Conservation (phyloP, 805 yeast genomes). For the Ogataea methanolica region DNA sequence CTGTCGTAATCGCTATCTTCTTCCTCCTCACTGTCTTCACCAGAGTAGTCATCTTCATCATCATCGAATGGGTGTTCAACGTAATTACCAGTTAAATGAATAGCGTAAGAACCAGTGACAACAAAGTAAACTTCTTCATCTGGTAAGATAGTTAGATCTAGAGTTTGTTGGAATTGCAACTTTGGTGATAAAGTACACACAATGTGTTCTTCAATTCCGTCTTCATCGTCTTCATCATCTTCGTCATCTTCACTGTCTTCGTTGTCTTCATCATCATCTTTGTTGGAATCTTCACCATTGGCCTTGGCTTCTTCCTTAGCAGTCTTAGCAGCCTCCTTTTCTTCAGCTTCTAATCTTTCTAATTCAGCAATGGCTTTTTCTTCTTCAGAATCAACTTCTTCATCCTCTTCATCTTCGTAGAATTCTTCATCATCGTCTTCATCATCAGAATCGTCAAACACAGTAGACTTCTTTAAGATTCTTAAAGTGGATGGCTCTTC, state of each 20-base stretch:
- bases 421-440: slow-evolving; percentile 43
- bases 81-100: slow-evolving; percentile 92
- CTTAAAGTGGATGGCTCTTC: slow-evolving; percentile 85
- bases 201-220: slow-evolving; percentile 77
- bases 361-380: slow-evolving; percentile 29
- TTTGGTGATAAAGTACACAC: slow-evolving; percentile 89
- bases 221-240: slow-evolving; percentile 34
- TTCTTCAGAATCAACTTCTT: slow-evolving; percentile 31
- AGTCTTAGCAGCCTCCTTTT: slow-evolving; percentile 25
- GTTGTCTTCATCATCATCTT: slow-evolving; percentile 49
- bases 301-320: slow-evolving; percentile 32
- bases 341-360: slow-evolving; percentile 24
- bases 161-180: slow-evolving; percentile 78
- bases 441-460: slow-evolving; percentile 39
- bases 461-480: slow-evolving; percentile 64
- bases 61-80: slow-evolving; percentile 92
- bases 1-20: slow-evolving; percentile 45
- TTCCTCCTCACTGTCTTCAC: slow-evolving; percentile 39
- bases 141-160: slow-evolving; percentile 86
- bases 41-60: slow-evolving; percentile 48
- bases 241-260: slow-evolving; percentile 51
- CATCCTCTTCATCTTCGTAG: slow-evolving; percentile 40
- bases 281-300: slow-evolving; percentile 45
- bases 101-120: slow-evolving; percentile 92
- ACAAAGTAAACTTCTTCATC: slow-evolving; percentile 93